These are phyloP conservation scores for Euphorbia lathyris DNA, from an alignment of 345 rosid genomes.

Conservation along the genomic window DNA sequence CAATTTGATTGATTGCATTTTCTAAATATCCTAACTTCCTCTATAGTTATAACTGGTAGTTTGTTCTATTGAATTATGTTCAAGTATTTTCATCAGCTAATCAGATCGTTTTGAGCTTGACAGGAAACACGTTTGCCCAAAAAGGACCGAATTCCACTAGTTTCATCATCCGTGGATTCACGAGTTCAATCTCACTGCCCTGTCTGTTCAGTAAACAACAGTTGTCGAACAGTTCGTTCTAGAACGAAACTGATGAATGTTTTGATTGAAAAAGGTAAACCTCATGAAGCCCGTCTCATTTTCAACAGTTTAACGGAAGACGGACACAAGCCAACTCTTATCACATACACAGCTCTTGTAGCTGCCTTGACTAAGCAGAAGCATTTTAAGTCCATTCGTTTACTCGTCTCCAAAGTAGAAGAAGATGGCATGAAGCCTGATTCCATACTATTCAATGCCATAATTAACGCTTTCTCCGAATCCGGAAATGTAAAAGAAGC, in stretches of 20 bases:
- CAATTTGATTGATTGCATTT: background rate
- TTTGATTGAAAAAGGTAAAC: constrained; percentile 67
- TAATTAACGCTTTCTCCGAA: constrained; percentile 86
- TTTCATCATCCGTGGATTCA: constrained; percentile 25
- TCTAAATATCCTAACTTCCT: background rate
- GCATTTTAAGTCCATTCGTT: constrained; percentile 54
- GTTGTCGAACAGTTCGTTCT: constrained; percentile 72
- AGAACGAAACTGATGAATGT: constrained; percentile 81
- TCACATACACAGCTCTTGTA: constrained; percentile 82
- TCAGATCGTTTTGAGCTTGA: constrained; percentile 6
- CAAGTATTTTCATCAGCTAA: background rate
- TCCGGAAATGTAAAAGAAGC: constrained; percentile 77
- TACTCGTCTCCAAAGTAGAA: constrained; percentile 65
- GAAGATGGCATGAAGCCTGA: constrained; percentile 72
- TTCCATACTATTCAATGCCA: constrained; percentile 83
- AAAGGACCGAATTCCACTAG: constrained; percentile 35
- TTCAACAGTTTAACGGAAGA: constrained; percentile 63
- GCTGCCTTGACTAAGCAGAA: constrained; percentile 65
- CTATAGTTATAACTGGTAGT: background rate
- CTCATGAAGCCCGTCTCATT: constrained; percentile 67
- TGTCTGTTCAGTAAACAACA: constrained; percentile 52
- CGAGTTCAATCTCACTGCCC: constrained; percentile 43
- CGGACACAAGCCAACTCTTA: constrained; percentile 76
- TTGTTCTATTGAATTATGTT: background rate
- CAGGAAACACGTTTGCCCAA: constrained; percentile 37